phyloP scores from a whole-genome alignment of 2,329 filamentous ascomycete genomes.

The Aspergillus tanneri region DNA sequence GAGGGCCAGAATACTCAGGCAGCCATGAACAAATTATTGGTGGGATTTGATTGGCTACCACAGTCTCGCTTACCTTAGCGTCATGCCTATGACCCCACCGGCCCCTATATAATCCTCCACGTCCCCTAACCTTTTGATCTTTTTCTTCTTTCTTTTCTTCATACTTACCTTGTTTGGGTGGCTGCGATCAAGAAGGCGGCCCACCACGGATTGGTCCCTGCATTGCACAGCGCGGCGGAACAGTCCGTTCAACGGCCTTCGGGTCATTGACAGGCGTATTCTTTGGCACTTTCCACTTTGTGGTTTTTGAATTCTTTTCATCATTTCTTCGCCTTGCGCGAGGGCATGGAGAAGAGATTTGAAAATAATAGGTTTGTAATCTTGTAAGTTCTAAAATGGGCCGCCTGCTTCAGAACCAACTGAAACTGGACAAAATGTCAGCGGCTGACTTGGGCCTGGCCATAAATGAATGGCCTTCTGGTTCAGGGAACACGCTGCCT shows the following conservation, averaged over 20 bases:
- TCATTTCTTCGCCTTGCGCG: conserved; percentile 38
- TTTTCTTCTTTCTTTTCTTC: conserved; percentile 47
- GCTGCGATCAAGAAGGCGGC: conserved; percentile 48
- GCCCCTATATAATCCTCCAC: conserved; percentile 32
- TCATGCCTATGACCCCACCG: neutral
- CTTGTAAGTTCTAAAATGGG: too few relatives aligned
- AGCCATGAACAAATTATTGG: neutral
- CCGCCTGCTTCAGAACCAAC: too few relatives aligned
- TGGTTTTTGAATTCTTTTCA: conserved; percentile 40
- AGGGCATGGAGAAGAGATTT: conserved; percentile 38
- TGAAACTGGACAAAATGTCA: too few relatives aligned
- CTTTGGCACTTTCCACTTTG: conserved; percentile 46
- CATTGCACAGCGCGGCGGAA: conserved; percentile 59
- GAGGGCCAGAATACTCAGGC: conserved; percentile 18
- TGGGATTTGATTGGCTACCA: conserved; percentile 14
- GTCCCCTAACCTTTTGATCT: conserved; percentile 20
- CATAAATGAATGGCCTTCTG: too few relatives aligned
- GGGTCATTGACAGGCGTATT: conserved; percentile 51
- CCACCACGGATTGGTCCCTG: conserved; percentile 51
- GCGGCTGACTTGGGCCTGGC: too few relatives aligned
- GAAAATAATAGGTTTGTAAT: too few relatives aligned
- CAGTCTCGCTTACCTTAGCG: conserved; percentile 35
- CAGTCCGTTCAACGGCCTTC: conserved; percentile 50
- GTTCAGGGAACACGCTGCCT: too few relatives aligned
- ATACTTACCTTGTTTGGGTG: conserved; percentile 54